phyloP scores from a whole-genome alignment of 345 rosid genomes.

The Cochlearia excelsa region DNA sequence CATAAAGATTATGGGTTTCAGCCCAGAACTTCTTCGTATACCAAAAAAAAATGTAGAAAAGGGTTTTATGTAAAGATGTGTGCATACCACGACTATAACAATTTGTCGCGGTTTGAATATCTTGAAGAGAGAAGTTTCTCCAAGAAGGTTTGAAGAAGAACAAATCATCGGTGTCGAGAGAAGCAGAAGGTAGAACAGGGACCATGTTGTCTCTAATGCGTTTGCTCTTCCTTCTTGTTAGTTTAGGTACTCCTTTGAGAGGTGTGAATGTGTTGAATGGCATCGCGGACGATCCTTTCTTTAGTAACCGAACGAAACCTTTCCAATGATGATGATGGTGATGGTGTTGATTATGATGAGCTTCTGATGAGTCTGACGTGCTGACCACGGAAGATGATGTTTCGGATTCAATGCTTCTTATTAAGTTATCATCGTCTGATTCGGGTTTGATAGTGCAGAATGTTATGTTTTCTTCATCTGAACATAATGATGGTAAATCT shows the following conservation, averaged over 20 bases:
- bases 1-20: too few species aligned
- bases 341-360: constrained; percentile 12
- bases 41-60: too few species aligned
- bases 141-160: constrained; percentile 62
- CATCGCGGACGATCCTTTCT: constrained; percentile 53
- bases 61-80: too few species aligned
- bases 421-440: constrained; percentile 37
- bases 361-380: constrained; percentile 50
- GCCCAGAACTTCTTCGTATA: too few species aligned
- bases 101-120: constrained; percentile 67
- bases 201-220: constrained; percentile 55
- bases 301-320: constrained; percentile 55
- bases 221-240: constrained; percentile 62
- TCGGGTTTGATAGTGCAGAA: constrained; percentile 7
- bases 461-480: constrained; percentile 20
- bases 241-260: constrained; percentile 50
- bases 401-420: constrained; percentile 40
- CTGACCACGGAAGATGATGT: constrained; percentile 47
- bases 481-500: constrained; percentile 38
- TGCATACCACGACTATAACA: constrained; percentile 75
- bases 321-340: constrained; percentile 35
- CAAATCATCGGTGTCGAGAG: constrained; percentile 61
- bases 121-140: constrained; percentile 69
- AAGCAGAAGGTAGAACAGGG: constrained; percentile 38
- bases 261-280: constrained; percentile 47